Evolutionary conservation across 2,329 filamentous ascomycete genomes (phyloP), one percentile per base, ranked within the genome.

Genomic region (Aspergillus nomiae): DNA sequence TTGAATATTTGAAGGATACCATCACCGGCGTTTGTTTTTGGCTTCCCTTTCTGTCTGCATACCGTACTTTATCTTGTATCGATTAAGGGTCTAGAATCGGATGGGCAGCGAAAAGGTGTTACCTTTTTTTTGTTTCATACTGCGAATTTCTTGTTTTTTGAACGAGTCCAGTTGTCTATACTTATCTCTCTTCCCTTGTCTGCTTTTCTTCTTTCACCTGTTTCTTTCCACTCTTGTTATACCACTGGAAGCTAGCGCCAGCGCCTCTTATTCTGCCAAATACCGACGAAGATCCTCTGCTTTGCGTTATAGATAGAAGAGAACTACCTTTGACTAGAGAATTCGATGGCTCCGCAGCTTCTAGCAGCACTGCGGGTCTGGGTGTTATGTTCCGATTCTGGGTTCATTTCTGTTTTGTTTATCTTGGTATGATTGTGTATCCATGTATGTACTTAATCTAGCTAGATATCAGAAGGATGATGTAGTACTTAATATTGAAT

Each of bases 1-100:
- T 38, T 77, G 66, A 70, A 64, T 56, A 55, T n/a, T 19, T 45
- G 28, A 21, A 50, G 24, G 8, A 60, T 43, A 51, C 46, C 28
- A 19, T 30, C 32, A 55, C 51, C 16, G 24, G 24, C 56, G 56
- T 58, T 50, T 19, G 16, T 38, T 51, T 51, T 45, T 26, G 26
- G 16, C 14, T 45, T 55, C 61, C 56, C 16, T 60, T 51, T 48
- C 60, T 48, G 60, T 62, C 46, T 28, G 24, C 51, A 28, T 51
- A 54, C 56, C 24, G 16, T 11, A 36, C 11, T 26, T 38, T 12
- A 16, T 38, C 14, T 28, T 55, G 48, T 51, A n/a, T 32, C 28
- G 11, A 32, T 21, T 51, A 32, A 26, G 26, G 48, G 9, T 30
- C 16, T 30, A 30, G 26, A 28, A 32, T 12, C 48, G 26, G 48